These are phyloP conservation scores for Leccinum subtestaceum DNA, from an alignment of 768 basidiomycete species.

Conservation along the genomic window DNA sequence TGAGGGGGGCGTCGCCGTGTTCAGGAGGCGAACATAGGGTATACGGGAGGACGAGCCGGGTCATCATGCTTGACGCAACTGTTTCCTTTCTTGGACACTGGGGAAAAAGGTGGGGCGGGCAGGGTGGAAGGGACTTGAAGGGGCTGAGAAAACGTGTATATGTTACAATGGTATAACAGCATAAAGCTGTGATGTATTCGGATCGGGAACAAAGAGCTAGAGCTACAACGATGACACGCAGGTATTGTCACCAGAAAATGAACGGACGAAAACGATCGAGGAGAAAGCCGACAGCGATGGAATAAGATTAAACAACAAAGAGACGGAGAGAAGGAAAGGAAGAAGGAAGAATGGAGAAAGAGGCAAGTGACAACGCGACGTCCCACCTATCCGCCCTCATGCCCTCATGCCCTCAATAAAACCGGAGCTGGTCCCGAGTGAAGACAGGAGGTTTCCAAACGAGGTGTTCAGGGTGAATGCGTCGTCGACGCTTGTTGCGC, in stretches of 20 bases:
- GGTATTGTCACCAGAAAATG: constrained; percentile 5
- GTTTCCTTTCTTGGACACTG: background rate
- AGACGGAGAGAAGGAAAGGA: background rate
- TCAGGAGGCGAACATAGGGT: constrained; percentile 23
- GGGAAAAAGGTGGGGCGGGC: background rate
- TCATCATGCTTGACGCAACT: constrained; percentile 9
- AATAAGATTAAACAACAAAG: background rate
- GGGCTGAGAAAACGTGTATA: background rate
- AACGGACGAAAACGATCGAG: background rate
- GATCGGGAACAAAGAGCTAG: constrained; percentile 15
- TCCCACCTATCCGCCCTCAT: background rate
- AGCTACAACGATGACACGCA: constrained; percentile 24
- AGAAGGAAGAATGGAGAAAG: background rate
- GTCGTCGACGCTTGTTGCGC: constrained; percentile 69
- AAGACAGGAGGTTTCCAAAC: constrained; percentile 96
- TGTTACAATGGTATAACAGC: constrained; percentile 16
- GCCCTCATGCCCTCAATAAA: constrained; percentile 36
- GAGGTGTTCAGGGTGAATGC: constrained; percentile 77
- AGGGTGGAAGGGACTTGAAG: background rate
- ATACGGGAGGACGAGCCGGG: background rate
- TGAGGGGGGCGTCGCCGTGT: constrained; percentile 9
- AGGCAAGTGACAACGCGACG: background rate
- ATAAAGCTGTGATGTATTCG: constrained; percentile 8
- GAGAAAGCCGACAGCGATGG: background rate
- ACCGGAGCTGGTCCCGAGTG: constrained; percentile 84